Evolutionary conservation across 345 rosid species (phyloP), one percentile per base, ranked within the genome.

Genomic region (Kandelia obovata): DNA sequence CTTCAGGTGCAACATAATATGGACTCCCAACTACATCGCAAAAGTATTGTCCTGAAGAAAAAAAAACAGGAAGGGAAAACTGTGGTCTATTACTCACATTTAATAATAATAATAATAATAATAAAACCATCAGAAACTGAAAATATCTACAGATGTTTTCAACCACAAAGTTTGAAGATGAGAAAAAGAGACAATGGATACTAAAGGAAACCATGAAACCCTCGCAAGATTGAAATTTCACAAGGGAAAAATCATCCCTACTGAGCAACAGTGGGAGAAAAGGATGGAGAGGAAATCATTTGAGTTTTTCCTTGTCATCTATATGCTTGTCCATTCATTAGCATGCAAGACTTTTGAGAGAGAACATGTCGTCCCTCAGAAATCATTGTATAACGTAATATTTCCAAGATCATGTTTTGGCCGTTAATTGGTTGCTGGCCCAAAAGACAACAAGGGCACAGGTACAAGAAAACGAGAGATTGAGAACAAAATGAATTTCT

Each of bases 1-100:
- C 97, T 83, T 95, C 99, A 0, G 99, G 99, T 30, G 99, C 99
- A 75, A 95, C 99, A 46, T 95, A 95, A 70, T 90, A 95, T 15
- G 99, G 97, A 76, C 99, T 95, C 66, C 99, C 99, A 25, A 95
- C 99, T 61, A 95, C 97, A 82, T 95, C 99, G 28, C 72, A 74
- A 66, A 91, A 83, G 64, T 77, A 78, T 75, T 92, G 96, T 65
- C 96, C 98, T 92, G 84, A 53, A 81, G 31, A 55, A 46, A 5
- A 71, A 56, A 66, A 71, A 58, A 59, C 16, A 28, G 35, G 7
- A 64, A 65, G n/a, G 27, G 7, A 15, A 15, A 46, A 69, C 73
- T 57, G 47, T 25, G 63, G 46, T 31, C 49, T 56, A 27, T 30
- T 71, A 23, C 26, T 64, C 62, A 64, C 8, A 47, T 56, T 52